Evolutionary conservation across 768 basidiomycete species (phyloP).

Genomic region (Leccinum disarticulatum): DNA sequence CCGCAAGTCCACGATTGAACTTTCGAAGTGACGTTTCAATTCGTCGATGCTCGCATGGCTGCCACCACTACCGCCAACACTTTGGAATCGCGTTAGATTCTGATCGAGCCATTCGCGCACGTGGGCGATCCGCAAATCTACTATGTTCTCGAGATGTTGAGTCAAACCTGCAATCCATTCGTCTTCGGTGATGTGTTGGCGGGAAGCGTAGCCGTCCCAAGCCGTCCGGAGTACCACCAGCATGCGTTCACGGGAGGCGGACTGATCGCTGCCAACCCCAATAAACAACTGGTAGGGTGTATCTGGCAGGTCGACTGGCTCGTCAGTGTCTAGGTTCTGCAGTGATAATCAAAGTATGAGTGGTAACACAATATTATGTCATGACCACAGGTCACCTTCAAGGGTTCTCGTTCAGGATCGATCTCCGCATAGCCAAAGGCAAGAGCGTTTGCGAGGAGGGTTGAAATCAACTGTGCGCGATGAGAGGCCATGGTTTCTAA

Average conservation of each 20-base stretch:
- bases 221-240: conserved; percentile 14
- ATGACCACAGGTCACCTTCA: conserved; percentile 42
- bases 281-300: conserved; percentile 38
- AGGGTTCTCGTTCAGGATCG: conserved; percentile 44
- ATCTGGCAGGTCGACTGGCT: conserved; percentile 38
- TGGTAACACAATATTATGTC: fast-evolving
- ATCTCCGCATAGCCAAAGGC: conserved; percentile 46
- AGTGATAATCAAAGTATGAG: background rate
- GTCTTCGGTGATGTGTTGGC: conserved; percentile 23
- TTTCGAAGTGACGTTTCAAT: conserved; percentile 45
- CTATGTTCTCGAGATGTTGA: conserved; percentile 38
- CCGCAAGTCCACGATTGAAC: conserved; percentile 43
- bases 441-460: conserved; percentile 47
- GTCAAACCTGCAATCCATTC: conserved; percentile 42
- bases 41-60: conserved; percentile 45
- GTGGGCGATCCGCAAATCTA: conserved; percentile 44
- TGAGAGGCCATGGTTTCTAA: conserved; percentile 50
- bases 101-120: conserved; percentile 51
- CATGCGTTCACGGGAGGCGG: conserved; percentile 15
- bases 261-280: conserved; percentile 17
- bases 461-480: conserved; percentile 43
- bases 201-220: conserved; percentile 20
- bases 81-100: conserved; percentile 50
- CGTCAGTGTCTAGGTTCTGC: conserved; percentile 55
- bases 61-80: background rate